Evolutionary conservation across 2,329 filamentous ascomycete species (phyloP).

Genomic region (Fusarium fracticaudum): DNA sequence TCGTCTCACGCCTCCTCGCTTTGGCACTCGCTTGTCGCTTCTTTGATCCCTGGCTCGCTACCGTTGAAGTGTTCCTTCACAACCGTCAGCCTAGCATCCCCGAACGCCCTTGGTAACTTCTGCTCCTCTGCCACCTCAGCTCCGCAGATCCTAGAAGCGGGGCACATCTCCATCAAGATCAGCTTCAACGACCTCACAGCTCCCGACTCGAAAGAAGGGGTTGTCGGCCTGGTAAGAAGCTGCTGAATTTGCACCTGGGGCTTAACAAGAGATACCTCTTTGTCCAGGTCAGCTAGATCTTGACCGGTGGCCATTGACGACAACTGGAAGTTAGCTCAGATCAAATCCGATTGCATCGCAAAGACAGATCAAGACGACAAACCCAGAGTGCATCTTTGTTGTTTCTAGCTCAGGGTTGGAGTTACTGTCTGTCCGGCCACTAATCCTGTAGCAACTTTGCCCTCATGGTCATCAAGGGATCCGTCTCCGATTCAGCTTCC

Average conservation of each 20-base stretch:
- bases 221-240: slow-evolving; percentile 7
- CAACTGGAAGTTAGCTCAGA: neutral
- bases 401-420: slow-evolving; percentile 26
- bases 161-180: slow-evolving; percentile 28
- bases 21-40: slow-evolving; percentile 47
- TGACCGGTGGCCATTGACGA: slow-evolving; percentile 6
- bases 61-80: slow-evolving; percentile 10
- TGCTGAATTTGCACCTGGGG: neutral
- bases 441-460: slow-evolving; percentile 42
- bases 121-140: slow-evolving; percentile 31
- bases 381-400: neutral
- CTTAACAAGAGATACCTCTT: neutral
- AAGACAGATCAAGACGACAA: neutral
- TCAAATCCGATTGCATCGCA: slow-evolving; percentile 4
- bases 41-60: slow-evolving; percentile 27
- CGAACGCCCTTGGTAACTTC: slow-evolving; percentile 14
- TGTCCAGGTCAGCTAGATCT: neutral
- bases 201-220: slow-evolving; percentile 9
- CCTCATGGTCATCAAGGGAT: slow-evolving; percentile 65
- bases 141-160: slow-evolving; percentile 37
- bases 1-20: slow-evolving; percentile 56
- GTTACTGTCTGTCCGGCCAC: slow-evolving; percentile 25
- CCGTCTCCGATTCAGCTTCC: slow-evolving; percentile 54
- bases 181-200: slow-evolving; percentile 22
- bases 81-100: slow-evolving; percentile 17